These are phyloP conservation scores for Crithidia acanthocephali DNA, from an alignment of 208 protist genomes.

Conservation along the genomic window DNA sequence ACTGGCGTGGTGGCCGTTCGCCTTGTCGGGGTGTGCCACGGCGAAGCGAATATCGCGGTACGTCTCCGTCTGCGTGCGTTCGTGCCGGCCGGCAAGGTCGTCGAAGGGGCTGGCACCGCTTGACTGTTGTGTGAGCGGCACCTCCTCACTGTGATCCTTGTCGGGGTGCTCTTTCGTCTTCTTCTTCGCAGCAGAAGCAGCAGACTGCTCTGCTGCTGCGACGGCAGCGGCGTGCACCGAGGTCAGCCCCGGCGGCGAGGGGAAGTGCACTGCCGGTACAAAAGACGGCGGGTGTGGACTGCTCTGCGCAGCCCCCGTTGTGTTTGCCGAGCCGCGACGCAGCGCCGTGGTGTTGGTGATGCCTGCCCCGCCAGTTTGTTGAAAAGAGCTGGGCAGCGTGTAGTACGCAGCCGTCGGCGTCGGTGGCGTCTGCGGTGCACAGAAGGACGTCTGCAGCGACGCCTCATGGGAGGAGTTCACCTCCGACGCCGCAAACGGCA, in stretches of 20 bases:
- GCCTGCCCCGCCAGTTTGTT: background rate
- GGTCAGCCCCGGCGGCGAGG: background rate
- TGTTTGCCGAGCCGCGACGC: background rate
- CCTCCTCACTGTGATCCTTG: background rate
- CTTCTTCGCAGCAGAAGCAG: background rate
- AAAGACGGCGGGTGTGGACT: background rate
- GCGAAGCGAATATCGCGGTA: background rate
- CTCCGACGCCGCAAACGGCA: background rate
- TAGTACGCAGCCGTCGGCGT: conserved; percentile 4
- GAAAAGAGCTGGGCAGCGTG: conserved; percentile 13
- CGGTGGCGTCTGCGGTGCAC: background rate
- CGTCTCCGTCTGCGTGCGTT: conserved; percentile 7
- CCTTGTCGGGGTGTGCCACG: background rate
- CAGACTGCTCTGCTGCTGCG: background rate
- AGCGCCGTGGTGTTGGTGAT: too few relatives aligned
- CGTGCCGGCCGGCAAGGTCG: background rate
- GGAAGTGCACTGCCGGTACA: background rate
- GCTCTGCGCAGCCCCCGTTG: conserved; percentile 1
- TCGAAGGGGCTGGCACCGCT: background rate
- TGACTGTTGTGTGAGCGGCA: background rate
- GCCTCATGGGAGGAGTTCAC: background rate
- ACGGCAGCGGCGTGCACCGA: background rate
- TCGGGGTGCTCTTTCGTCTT: background rate
- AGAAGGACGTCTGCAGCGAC: conserved; percentile 9
- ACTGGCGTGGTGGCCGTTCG: too few relatives aligned